Evolutionary conservation across 2,329 filamentous ascomycete genomes (phyloP).

Genomic region (Blastomyces parvus): DNA sequence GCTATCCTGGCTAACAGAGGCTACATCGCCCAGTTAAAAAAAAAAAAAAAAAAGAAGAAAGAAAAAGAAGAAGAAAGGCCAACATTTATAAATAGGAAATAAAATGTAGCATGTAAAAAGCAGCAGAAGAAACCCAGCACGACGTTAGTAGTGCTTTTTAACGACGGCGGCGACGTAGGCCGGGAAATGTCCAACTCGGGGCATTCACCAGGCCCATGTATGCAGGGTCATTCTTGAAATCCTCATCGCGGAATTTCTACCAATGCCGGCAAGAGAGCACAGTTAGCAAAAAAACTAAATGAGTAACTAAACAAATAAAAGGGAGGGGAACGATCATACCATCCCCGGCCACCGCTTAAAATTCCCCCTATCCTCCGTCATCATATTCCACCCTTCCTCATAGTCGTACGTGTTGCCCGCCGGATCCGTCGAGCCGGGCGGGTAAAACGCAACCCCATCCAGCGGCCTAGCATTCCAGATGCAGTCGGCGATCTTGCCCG

Average conservation of each 20-base stretch:
- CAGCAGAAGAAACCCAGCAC: not conserved
- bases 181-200: not conserved
- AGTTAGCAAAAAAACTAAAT: conserved; percentile 11
- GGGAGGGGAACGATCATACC: conserved; percentile 43
- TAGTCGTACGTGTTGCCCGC: conserved; percentile 66
- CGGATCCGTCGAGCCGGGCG: conserved; percentile 59
- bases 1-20: too few relatives aligned
- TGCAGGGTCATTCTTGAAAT: conserved; percentile 30
- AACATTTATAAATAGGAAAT: not conserved
- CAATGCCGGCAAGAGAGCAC: not conserved
- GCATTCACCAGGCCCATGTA: not conserved
- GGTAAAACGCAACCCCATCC: conserved; percentile 68
- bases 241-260: conserved; percentile 34
- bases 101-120: not conserved
- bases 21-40: too few relatives aligned
- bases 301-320: not conserved
- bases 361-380: conserved; percentile 55
- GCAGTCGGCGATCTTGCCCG: conserved; percentile 65
- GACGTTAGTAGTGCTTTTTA: not conserved
- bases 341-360: conserved; percentile 67
- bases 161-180: conserved; percentile 5
- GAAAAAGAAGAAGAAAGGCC: too few relatives aligned
- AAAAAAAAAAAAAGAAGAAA: too few relatives aligned
- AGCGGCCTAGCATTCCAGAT: conserved; percentile 65
- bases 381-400: conserved; percentile 76